Conservation (phyloP, 2,329 filamentous ascomycete genomes). For the Plectosphaerella plurivora region DNA sequence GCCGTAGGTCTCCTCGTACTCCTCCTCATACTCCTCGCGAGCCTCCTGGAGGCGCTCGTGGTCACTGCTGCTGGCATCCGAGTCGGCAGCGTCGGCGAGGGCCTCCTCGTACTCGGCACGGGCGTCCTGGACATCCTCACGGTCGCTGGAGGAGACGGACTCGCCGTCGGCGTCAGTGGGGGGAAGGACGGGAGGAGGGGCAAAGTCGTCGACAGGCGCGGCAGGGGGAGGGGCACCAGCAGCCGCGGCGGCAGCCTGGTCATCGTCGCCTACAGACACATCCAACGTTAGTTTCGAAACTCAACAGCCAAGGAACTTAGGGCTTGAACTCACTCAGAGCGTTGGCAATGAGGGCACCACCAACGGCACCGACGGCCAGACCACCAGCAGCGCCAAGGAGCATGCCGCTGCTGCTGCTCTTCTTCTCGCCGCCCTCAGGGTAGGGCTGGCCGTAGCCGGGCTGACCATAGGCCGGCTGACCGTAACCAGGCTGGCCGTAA, state of each 20-base stretch:
- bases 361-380: constrained; percentile 51
- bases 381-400: constrained; percentile 56
- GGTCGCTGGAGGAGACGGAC: constrained; percentile 36
- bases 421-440: constrained; percentile 21
- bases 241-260: constrained; percentile 10
- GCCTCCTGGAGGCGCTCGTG: constrained; percentile 48
- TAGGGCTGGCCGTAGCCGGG: background rate
- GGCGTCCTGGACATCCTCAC: constrained; percentile 35
- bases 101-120: constrained; percentile 39
- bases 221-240: constrained; percentile 3
- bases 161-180: constrained; percentile 34
- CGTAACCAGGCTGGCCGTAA: constrained; percentile 3
- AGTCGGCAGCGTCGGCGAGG: constrained; percentile 30
- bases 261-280: constrained; percentile 7
- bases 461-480: constrained; percentile 2
- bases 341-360: constrained; percentile 54
- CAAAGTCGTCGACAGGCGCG: constrained; percentile 5
- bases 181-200: constrained; percentile 30
- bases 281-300: background rate
- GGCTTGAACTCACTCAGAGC: constrained; percentile 40
- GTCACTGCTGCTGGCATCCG: constrained; percentile 46
- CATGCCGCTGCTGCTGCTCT: constrained; percentile 47
- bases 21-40: constrained; percentile 44
- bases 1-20: constrained; percentile 39
- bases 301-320: background rate